Percentiles rank a stretch among this genome's conserved stretches.
phyloP scores from a whole-genome alignment of 164 flowering plant genomes.

The Chloranthus sessilifolius region DNA sequence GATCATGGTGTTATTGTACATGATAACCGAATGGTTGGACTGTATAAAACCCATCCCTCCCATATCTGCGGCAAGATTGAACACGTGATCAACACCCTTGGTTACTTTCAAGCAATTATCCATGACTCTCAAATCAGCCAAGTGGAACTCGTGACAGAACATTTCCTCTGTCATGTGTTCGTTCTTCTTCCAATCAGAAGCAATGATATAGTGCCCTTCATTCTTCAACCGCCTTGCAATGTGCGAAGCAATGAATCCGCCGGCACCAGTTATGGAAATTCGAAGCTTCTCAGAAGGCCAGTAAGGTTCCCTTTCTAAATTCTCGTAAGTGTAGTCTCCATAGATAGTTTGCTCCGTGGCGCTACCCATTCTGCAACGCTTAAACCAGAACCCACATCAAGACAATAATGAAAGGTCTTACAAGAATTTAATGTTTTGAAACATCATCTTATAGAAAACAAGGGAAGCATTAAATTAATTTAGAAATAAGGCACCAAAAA shows the following conservation, averaged over 20 bases:
- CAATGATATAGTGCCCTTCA: constrained; percentile 96
- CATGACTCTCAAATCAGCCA: constrained; percentile 95
- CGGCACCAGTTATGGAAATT: constrained; percentile 95
- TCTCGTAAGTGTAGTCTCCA: constrained; percentile 79
- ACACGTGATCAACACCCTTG: constrained; percentile 81
- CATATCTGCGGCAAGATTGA: constrained; percentile 99
- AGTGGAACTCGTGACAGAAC: constrained; percentile 97
- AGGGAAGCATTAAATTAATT: no score
- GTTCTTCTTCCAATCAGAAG: constrained; percentile 99
- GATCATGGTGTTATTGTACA: constrained; percentile 99
- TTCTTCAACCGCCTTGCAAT: constrained; percentile 89
- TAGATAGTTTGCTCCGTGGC: constrained; percentile 39
- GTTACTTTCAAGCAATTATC: constrained; percentile 95
- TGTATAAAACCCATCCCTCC: constrained; percentile 99
- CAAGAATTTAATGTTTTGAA: no score
- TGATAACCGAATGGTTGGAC: constrained; percentile 96
- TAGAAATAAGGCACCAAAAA: no score
- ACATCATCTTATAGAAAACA: no score
- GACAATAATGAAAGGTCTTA: no score
- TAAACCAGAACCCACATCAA: no score
- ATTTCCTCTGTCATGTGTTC: constrained; percentile 98
- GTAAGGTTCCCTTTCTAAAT: constrained; percentile 87
- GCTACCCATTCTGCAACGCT: constrained; percentile 71
- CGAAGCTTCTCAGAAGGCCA: constrained; percentile 89
- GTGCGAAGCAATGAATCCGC: constrained; percentile 98